A percentile compares a stretch with the other conserved stretches of the same genome.
Evolutionary conservation across 768 basidiomycete genomes (phyloP).

Genomic region (Pleurotus citrinopileatus): DNA sequence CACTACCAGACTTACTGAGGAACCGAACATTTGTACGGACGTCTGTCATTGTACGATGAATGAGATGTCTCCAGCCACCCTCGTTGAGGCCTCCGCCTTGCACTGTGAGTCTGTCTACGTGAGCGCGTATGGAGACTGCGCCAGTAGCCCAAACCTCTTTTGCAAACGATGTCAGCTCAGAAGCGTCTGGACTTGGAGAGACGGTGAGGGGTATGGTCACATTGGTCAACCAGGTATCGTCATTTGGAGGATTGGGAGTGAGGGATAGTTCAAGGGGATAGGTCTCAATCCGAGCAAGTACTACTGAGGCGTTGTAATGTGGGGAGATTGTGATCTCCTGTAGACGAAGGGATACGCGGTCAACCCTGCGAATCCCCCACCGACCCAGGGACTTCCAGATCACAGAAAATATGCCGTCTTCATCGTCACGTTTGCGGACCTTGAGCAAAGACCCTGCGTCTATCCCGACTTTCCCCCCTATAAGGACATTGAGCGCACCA

Average conservation of each 20-base stretch:
- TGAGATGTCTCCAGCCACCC: constrained; percentile 45
- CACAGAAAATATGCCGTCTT: constrained; percentile 39
- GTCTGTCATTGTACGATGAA: constrained; percentile 39
- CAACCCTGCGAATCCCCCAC: constrained; percentile 58
- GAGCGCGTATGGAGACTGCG: constrained; percentile 38
- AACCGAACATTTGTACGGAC: constrained; percentile 45
- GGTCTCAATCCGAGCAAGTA: constrained; percentile 46
- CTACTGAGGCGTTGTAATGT: constrained; percentile 30
- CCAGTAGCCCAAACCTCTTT: constrained; percentile 59
- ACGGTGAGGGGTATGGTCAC: constrained; percentile 51
- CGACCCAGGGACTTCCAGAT: constrained; percentile 68
- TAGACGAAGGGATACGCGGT: constrained; percentile 53
- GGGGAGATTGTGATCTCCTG: constrained; percentile 49
- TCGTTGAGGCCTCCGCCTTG: constrained; percentile 46
- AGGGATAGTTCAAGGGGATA: constrained; percentile 56
- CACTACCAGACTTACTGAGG: constrained; percentile 42
- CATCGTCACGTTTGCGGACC: constrained; percentile 42
- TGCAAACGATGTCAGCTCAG: constrained; percentile 46
- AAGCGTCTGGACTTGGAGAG: constrained; percentile 49
- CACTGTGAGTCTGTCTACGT: constrained; percentile 41
- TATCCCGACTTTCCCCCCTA: constrained; percentile 60
- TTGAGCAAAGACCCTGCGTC: constrained; percentile 63
- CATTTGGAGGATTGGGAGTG: constrained; percentile 46
- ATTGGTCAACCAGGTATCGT: constrained; percentile 55
- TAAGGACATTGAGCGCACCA: constrained; percentile 56